phyloP scores from a whole-genome alignment of 108 stramenopile genomes.

The Cyclotella distinguenda region DNA sequence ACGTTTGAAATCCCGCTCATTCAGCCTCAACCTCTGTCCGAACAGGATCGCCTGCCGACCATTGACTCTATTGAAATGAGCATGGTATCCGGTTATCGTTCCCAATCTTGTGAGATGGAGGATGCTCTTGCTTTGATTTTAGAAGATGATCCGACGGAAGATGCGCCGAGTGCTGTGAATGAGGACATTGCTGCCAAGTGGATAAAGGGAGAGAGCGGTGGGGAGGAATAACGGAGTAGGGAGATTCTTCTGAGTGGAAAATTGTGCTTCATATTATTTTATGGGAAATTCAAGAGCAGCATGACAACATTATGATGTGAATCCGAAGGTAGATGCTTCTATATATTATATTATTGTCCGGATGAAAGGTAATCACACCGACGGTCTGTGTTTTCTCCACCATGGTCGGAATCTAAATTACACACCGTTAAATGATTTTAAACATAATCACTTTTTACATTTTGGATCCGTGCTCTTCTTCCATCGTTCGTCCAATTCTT shows the following conservation, averaged over 20 bases:
- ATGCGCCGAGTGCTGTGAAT: conserved; percentile 29
- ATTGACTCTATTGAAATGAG: conserved; percentile 62
- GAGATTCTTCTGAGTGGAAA: no score
- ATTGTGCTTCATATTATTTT: no score
- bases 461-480: conserved; percentile 66
- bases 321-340: no score
- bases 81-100: conserved; percentile 37
- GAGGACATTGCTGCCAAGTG: conserved; percentile 44
- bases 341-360: no score
- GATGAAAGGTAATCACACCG: no score
- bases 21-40: conserved; percentile 32
- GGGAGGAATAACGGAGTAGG: not conserved
- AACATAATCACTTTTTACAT: conserved; percentile 37
- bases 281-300: no score
- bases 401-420: no score
- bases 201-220: conserved; percentile 32
- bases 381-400: no score
- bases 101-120: conserved; percentile 19
- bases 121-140: conserved; percentile 34
- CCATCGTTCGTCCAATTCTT: conserved; percentile 84
- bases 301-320: no score
- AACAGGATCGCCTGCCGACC: conserved; percentile 41
- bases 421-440: no score
- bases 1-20: conserved; percentile 47
- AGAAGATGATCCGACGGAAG: conserved; percentile 7